Evolutionary conservation across 2,329 filamentous ascomycete species (phyloP).

Genomic region (Sclerotinia minor): DNA sequence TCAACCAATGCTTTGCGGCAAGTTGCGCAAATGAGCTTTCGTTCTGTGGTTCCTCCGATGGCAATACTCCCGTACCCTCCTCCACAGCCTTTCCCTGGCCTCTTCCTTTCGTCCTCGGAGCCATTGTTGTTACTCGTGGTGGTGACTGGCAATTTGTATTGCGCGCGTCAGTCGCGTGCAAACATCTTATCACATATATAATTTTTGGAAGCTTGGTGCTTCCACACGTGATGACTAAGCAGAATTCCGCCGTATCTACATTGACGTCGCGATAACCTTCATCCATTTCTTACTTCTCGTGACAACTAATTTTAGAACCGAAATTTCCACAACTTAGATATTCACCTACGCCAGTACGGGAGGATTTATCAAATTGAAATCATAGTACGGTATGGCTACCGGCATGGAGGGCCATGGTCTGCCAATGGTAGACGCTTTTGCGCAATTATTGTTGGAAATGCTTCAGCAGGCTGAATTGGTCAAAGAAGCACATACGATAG

Average conservation of each 20-base stretch:
- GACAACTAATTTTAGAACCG: constrained; percentile 20
- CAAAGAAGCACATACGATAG: constrained; percentile 63
- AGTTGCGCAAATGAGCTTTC: constrained; percentile 73
- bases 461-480: constrained; percentile 58
- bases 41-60: constrained; percentile 68
- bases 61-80: constrained; percentile 50
- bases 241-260: constrained; percentile 4
- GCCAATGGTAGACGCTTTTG: constrained; percentile 55
- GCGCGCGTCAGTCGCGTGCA: constrained; percentile 25
- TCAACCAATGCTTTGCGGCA: constrained; percentile 84
- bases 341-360: neutral
- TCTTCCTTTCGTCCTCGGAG: constrained; percentile 38
- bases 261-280: constrained; percentile 9
- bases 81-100: constrained; percentile 44
- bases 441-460: constrained; percentile 55
- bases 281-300: neutral
- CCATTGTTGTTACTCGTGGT: constrained; percentile 34
- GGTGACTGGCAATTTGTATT: constrained; percentile 26
- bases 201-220: constrained; percentile 19
- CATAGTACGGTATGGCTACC: neutral
- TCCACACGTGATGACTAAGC: constrained; percentile 16
- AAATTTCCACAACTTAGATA: neutral
- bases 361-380: neutral
- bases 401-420: constrained; percentile 56
- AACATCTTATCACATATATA: constrained; percentile 15